Evolutionary conservation across 2,329 filamentous ascomycete genomes (phyloP).

Genomic region (Microcyclospora pomicola): DNA sequence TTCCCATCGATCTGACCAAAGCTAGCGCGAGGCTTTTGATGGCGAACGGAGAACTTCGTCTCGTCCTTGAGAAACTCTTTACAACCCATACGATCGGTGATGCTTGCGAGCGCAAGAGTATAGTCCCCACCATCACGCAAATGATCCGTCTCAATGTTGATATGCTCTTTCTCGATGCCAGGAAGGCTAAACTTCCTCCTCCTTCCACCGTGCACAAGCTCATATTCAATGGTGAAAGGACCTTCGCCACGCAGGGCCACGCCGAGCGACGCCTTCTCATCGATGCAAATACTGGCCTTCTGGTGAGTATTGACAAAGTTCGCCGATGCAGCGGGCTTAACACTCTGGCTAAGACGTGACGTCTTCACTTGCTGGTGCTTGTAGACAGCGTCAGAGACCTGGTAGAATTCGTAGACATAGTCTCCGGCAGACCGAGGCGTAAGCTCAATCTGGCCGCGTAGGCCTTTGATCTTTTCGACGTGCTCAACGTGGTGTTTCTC

Average conservation of each 20-base stretch:
- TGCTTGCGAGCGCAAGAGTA: conserved; percentile 66
- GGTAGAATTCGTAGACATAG: conserved; percentile 74
- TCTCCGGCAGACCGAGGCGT: conserved; percentile 67
- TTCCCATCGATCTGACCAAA: conserved; percentile 81
- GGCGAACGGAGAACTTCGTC: conserved; percentile 70
- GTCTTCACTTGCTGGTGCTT: conserved; percentile 48
- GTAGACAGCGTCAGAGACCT: conserved; percentile 74
- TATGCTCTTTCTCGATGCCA: conserved; percentile 47
- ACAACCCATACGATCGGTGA: conserved; percentile 77
- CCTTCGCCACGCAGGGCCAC: conserved; percentile 66
- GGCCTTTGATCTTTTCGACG: conserved; percentile 47
- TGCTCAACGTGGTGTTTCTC: conserved; percentile 37
- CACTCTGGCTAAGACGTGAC: conserved; percentile 61
- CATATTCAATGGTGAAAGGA: conserved; percentile 84
- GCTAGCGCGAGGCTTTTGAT: conserved; percentile 71
- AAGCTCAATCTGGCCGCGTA: conserved; percentile 74
- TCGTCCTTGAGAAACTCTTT: conserved; percentile 76
- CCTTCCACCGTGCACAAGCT: conserved; percentile 79
- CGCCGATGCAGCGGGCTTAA: conserved; percentile 83
- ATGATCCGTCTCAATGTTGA: conserved; percentile 61
- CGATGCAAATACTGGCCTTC: conserved; percentile 61
- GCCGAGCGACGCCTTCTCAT: conserved; percentile 62
- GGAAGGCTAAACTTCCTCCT: conserved; percentile 54
- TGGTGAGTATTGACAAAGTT: conserved; percentile 45
- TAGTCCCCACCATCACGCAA: conserved; percentile 80